Conservation (phyloP, 2,329 filamentous ascomycete genomes). For the Ceratocystis albifundus region DNA sequence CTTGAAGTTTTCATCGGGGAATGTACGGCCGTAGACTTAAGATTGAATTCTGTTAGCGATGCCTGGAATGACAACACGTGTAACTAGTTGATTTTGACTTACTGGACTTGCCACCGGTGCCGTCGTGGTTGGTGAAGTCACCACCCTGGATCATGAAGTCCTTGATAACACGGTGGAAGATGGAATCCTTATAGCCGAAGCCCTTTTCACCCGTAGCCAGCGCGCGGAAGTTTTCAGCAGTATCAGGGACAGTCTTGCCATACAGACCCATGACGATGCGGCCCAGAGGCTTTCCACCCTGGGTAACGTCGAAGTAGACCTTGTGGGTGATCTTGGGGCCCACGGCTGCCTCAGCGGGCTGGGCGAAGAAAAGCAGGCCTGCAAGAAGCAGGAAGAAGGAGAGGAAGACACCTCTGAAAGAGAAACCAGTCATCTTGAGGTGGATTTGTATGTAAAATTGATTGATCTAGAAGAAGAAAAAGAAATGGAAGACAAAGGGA, state of each 20-base stretch:
- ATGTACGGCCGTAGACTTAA: constrained; percentile 71
- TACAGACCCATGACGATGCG: constrained; percentile 74
- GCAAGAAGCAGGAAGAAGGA: constrained; percentile 66
- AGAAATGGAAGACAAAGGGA: not conserved
- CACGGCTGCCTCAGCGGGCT: constrained; percentile 62
- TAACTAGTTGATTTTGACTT: constrained; percentile 30
- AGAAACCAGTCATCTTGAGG: constrained; percentile 35
- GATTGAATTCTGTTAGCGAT: not conserved
- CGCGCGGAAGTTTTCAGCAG: constrained; percentile 61
- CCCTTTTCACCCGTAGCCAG: constrained; percentile 78
- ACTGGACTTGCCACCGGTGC: constrained; percentile 78
- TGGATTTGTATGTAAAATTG: constrained; percentile 43
- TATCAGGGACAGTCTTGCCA: constrained; percentile 76
- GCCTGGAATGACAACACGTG: not conserved
- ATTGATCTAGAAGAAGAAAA: constrained; percentile 3
- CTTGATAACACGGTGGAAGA: constrained; percentile 85
- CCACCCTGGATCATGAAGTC: constrained; percentile 86
- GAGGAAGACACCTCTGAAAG: constrained; percentile 56
- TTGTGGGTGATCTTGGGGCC: constrained; percentile 94
- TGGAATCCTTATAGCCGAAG: constrained; percentile 68
- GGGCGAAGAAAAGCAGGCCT: constrained; percentile 61
- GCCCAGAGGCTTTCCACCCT: constrained; percentile 62
- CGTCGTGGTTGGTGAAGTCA: constrained; percentile 73
- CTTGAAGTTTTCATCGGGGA: constrained; percentile 90
- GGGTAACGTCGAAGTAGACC: constrained; percentile 77